Conservation (phyloP, 768 basidiomycete species). For the Podaxis rugospora region DNA sequence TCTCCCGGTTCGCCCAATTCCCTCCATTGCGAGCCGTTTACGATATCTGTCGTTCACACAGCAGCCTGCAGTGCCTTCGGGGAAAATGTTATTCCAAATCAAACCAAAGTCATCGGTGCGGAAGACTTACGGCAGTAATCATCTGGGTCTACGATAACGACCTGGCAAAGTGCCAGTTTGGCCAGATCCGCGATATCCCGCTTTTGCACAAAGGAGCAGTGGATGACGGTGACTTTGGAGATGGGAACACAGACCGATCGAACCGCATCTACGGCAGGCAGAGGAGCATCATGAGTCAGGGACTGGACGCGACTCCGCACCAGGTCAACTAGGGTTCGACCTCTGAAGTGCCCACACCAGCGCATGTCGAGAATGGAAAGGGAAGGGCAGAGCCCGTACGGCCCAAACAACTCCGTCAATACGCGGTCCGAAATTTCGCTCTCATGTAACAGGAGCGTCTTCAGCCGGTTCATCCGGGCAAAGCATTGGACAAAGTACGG, state of each 20-base stretch:
- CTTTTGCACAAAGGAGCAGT: conserved; percentile 54
- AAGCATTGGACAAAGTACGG: conserved; percentile 20
- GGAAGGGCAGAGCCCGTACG: conserved; percentile 38
- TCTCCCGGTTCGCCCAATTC: conserved; percentile 1
- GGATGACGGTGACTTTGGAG: conserved; percentile 44
- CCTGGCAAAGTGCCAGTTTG: conserved; percentile 39
- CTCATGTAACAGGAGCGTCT: conserved; percentile 51
- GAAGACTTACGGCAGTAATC: conserved; percentile 53
- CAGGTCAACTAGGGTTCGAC: conserved; percentile 44
- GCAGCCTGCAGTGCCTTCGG: conserved; percentile 40
- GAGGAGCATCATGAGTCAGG: neutral
- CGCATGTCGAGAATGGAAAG: conserved; percentile 49
- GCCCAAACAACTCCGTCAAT: conserved; percentile 32
- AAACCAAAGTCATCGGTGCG: neutral
- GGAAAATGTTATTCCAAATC: conserved; percentile 5
- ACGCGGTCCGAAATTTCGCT: conserved; percentile 50
- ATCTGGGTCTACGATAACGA: conserved; percentile 33
- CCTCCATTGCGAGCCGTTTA: conserved; percentile 36
- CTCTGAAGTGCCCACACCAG: conserved; percentile 55
- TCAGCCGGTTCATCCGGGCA: conserved; percentile 19
- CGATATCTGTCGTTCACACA: conserved; percentile 56
- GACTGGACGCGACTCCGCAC: conserved; percentile 33
- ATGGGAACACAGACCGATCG: conserved; percentile 25
- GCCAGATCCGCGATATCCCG: conserved; percentile 50
- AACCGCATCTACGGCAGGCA: neutral